Base-by-base conservation (phyloP, 768 basidiomycete species). In the Leccinum subtestaceum region DNA sequence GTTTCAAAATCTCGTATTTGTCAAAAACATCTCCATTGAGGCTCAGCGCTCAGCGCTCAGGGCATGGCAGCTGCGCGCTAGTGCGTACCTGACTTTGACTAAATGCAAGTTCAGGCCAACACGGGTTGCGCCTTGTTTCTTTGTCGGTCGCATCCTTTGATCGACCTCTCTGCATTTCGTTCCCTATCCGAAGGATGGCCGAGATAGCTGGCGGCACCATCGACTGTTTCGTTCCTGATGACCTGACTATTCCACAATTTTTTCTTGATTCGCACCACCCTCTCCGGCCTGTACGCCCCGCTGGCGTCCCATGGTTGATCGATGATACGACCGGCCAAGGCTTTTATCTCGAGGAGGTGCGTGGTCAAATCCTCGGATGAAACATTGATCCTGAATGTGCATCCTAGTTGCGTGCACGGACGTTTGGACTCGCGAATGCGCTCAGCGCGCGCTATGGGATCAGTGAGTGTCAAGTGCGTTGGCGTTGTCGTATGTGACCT, bases 181-280 rank as follows among this genome's bases (percentile, higher is more conserved):
- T 23, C 10, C 12, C 21, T 19, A 21, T 25, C 19, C 36, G 13
- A 36, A 58, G 10, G 23, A 65, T 64, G 63, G 10, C 52, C 55
- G 69, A 74, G 55, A 67, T 74, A 62, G 60, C 61, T 23, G 65
- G 67, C 23, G 69, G 61, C 10, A 57, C 61, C 43, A 56, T 72
- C 15, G 65, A 80, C 50, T 74, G 75, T 53, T 63, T 64, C 49
- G 82, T 86, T 55, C 87, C 87, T 15, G 85, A 88, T 64, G 70
- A 88, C 71, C 72, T 88, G 43, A 82, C 81, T 19, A 75, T 89
- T 10, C 81, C 87, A 8, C 87, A 89, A 69, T 89, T 89, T 66
- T 76, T 89, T 47, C 76, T 89, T n/a, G 79, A 83, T 55, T 69
- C 65, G 19, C 67, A 72, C 23, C 74, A 80, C 49, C 71, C 77